Evolutionary conservation across 345 rosid species (phyloP).

Genomic region (Murraya paniculata): DNA sequence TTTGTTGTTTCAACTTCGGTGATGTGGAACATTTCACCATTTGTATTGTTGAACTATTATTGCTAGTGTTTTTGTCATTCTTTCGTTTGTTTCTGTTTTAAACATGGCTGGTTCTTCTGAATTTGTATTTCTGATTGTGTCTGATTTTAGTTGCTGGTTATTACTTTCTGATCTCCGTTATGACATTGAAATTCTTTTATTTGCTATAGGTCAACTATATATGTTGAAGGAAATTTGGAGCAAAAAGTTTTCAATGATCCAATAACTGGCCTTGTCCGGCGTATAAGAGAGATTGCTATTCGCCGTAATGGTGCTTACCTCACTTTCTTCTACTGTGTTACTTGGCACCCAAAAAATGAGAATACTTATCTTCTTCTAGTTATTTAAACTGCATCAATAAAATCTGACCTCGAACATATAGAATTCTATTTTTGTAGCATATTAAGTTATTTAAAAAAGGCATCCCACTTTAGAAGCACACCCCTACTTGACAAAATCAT

Average conservation of each 20-base stretch:
- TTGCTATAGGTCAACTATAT: conserved; percentile 48
- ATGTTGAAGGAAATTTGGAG: conserved; percentile 92
- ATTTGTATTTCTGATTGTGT: background rate
- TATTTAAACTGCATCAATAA: background rate
- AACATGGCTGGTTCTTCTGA: background rate
- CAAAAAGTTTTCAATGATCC: conserved; percentile 76
- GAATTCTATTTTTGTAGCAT: background rate
- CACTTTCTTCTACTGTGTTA: background rate
- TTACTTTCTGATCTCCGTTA: background rate
- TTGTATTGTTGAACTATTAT: background rate
- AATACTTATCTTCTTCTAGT: background rate
- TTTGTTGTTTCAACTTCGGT: background rate
- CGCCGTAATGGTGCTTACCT: conserved; percentile 62
- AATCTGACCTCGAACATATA: background rate
- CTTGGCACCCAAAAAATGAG: background rate
- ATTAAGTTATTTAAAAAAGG: background rate
- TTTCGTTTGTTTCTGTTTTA: conserved; percentile 6
- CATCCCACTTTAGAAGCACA: background rate
- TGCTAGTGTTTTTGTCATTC: background rate
- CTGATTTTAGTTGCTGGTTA: background rate
- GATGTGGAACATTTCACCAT: background rate
- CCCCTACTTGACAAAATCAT: background rate
- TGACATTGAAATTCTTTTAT: background rate
- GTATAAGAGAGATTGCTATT: conserved; percentile 73
- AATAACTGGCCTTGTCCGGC: conserved; percentile 68